These are phyloP conservation scores for Pisolithus sp. DNA, from an alignment of 768 basidiomycete species.

Conservation along the genomic window DNA sequence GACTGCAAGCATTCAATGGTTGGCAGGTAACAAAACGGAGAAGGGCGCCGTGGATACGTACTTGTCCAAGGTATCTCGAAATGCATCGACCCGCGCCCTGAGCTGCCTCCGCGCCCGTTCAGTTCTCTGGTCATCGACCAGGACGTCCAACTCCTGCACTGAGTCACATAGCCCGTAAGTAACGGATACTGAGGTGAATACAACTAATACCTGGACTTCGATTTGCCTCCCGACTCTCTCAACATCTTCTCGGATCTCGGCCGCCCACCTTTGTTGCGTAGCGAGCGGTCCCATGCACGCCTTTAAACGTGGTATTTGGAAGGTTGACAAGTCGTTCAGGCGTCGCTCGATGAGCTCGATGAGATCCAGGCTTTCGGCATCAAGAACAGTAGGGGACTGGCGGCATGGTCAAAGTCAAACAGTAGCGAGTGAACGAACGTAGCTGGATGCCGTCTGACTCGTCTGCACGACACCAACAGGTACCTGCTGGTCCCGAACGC, in stretches of 20 bases:
- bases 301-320: constrained; percentile 71
- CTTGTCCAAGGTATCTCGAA: constrained; percentile 44
- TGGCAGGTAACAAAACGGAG: not conserved
- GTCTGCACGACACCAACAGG: no score
- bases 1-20: constrained; percentile 29
- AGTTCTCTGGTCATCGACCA: constrained; percentile 67
- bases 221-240: constrained; percentile 54
- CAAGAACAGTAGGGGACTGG: constrained; percentile 52
- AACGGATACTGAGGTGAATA: constrained; percentile 1
- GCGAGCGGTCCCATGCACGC: constrained; percentile 62
- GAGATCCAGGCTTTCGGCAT: constrained; percentile 43
- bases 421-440: not conserved
- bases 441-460: no score
- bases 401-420: constrained; percentile 40
- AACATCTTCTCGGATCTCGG: constrained; percentile 73
- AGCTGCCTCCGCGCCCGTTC: constrained; percentile 46
- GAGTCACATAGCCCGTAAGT: not conserved
- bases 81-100: constrained; percentile 43
- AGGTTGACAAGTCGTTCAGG: constrained; percentile 55
- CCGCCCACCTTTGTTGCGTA: constrained; percentile 65
- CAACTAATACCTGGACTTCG: constrained; percentile 45
- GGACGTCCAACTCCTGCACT: constrained; percentile 55
- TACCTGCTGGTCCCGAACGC: no score
- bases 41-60: constrained; percentile 27
- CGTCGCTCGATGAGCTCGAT: constrained; percentile 50